Percentiles rank a stretch among this genome's conserved stretches.
phyloP scores from a whole-genome alignment of 768 basidiomycete genomes.

The Trametes villosa region DNA sequence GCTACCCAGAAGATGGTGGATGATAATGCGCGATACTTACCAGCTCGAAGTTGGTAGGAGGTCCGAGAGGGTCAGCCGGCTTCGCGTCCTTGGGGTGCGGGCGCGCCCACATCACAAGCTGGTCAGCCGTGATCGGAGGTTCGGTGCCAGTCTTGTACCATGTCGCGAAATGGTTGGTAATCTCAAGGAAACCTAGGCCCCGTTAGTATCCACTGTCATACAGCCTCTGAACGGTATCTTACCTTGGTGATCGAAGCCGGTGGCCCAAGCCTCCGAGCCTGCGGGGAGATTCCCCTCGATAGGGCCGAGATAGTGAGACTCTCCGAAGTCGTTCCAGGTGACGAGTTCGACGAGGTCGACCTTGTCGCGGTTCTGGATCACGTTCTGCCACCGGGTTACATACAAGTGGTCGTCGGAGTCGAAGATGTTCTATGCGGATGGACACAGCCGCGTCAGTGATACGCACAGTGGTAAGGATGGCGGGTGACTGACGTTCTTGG shows the following conservation, averaged over 20 bases:
- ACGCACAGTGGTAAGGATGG: neutral
- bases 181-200: slow-evolving; percentile 54
- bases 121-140: slow-evolving; percentile 57
- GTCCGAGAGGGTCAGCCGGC: slow-evolving; percentile 48
- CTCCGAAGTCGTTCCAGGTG: slow-evolving; percentile 81
- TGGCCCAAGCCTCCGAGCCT: slow-evolving; percentile 41
- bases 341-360: slow-evolving; percentile 58
- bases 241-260: slow-evolving; percentile 43
- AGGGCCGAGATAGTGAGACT: slow-evolving; percentile 73
- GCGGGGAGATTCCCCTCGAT: slow-evolving; percentile 43
- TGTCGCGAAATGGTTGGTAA: slow-evolving; percentile 57
- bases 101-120: slow-evolving; percentile 55
- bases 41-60: slow-evolving; percentile 54
- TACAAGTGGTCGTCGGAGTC: slow-evolving; percentile 65
- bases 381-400: slow-evolving; percentile 63
- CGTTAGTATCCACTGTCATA: neutral
- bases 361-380: slow-evolving; percentile 53
- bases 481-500: slow-evolving; percentile 50
- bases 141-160: slow-evolving; percentile 69
- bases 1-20: neutral
- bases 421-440: slow-evolving; percentile 65
- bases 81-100: slow-evolving; percentile 56
- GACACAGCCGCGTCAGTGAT: neutral
- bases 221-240: slow-evolving; percentile 28
- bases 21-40: slow-evolving; percentile 39